Conservation (phyloP, 2,329 filamentous ascomycete genomes). For the Colletotrichum liriopes region DNA sequence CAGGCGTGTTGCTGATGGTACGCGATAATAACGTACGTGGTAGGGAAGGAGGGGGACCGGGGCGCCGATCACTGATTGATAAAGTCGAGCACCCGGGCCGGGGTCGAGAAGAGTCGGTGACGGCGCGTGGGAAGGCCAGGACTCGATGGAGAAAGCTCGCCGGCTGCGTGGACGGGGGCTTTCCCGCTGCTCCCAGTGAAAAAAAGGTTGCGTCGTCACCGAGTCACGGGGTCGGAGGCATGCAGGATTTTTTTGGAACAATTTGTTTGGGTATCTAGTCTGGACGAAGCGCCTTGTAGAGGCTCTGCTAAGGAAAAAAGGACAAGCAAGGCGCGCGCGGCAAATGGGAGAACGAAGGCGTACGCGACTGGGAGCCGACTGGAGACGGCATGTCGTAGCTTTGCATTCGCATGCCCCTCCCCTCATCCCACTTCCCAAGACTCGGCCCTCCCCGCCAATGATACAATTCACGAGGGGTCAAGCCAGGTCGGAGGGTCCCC, state of each 20-base stretch:
- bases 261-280: conserved; percentile 34
- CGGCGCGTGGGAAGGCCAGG: background rate
- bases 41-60: background rate
- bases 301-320: conserved; percentile 17
- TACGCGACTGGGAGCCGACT: background rate
- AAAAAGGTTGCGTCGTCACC: background rate
- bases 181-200: background rate
- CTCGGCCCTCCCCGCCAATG: conserved; percentile 12
- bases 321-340: conserved; percentile 2
- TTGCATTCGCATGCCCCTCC: conserved; percentile 20
- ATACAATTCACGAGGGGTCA: conserved; percentile 15
- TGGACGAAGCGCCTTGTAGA: conserved; percentile 1
- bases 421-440: conserved; percentile 1
- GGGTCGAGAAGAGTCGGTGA: conserved; percentile 34
- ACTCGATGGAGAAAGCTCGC: background rate
- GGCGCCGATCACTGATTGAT: conserved; percentile 20
- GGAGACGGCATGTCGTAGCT: conserved; percentile 11
- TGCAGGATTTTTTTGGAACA: background rate
- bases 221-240: background rate
- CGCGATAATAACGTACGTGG: conserved; percentile 3
- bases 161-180: background rate
- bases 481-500: background rate
- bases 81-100: background rate
- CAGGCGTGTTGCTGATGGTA: conserved; percentile 6
- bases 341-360: background rate